Evolutionary conservation across 768 basidiomycete genomes (phyloP), one percentile per base, ranked within the genome.

Genomic region (Amanita jacksonii): DNA sequence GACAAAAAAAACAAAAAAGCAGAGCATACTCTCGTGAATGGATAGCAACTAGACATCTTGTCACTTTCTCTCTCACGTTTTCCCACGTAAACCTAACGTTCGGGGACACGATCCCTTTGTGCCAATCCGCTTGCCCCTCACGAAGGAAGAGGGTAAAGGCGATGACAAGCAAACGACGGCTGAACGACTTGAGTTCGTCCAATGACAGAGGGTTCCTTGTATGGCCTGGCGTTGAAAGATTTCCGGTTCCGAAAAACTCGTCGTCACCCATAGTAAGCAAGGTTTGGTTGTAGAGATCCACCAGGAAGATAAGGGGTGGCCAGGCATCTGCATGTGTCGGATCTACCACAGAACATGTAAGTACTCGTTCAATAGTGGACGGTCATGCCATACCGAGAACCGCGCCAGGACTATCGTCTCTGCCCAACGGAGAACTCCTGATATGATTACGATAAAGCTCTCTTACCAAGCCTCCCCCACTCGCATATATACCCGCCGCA

Each of bases 191-290:
- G 16, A 97, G 70, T 51, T 98, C 96, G 53, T 94, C 89, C 6
- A 93, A 58, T 0, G 72, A 69, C 1, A 98, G 71, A 0, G 92
- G 85, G 49, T 92, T 94, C 15, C 80, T 66, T n/a, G 68, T 57
- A 3, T 35, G n/a, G 1, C 27, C 8, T 4, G 64, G 54, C 12
- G 54, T 41, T 3, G 62, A 43, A 8, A 52, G 42, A 13, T 56
- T 50, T 9, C 54, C 55, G 18, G 59, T 52, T 0, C 79, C 76
- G 57, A 96, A 96, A 66, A 98, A 98, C 58, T 98, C 96, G 62
- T 97, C 94, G 53, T 99, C 96, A 1, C 88, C 88, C 74, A 98
- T 87, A 0, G 91, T 91, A 24, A 90, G 68, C 24, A 98, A 73
- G 1, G 81, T 76, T 47, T 93, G 85, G 2, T 79, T 73, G 60